Evolutionary conservation across 2,329 filamentous ascomycete genomes (phyloP).

Genomic region (Orbilia blumenaviensis): DNA sequence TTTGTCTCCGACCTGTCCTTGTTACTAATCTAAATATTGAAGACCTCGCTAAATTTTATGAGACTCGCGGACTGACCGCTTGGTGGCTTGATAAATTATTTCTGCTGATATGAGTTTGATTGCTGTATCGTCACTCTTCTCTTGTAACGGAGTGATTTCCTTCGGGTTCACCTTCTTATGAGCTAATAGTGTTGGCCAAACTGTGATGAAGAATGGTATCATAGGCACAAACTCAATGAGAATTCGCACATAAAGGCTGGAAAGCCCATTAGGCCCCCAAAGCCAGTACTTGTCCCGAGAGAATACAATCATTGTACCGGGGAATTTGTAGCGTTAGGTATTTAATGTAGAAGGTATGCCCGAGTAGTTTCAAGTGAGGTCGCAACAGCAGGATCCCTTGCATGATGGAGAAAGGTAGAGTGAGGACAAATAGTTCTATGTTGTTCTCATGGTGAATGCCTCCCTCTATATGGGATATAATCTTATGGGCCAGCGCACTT

Average conservation of each 20-base stretch:
- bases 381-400: neutral
- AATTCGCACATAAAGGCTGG: neutral
- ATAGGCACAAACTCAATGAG: neutral
- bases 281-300: neutral
- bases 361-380: neutral
- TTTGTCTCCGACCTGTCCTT: no score
- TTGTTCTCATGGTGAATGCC: neutral
- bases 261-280: neutral
- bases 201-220: neutral
- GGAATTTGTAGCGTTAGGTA: neutral
- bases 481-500: neutral
- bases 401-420: neutral
- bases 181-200: neutral
- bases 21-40: no score
- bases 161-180: neutral
- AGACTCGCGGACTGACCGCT: no score
- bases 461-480: neutral
- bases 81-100: no score
- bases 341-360: neutral
- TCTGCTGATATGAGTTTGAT: no score
- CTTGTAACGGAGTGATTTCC: no score
- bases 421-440: neutral
- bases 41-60: no score
- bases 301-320: neutral
- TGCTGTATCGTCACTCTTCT: neutral